Base-by-base conservation (phyloP, 164 flowering plant species). In the Berberis thunbergii region DNA sequence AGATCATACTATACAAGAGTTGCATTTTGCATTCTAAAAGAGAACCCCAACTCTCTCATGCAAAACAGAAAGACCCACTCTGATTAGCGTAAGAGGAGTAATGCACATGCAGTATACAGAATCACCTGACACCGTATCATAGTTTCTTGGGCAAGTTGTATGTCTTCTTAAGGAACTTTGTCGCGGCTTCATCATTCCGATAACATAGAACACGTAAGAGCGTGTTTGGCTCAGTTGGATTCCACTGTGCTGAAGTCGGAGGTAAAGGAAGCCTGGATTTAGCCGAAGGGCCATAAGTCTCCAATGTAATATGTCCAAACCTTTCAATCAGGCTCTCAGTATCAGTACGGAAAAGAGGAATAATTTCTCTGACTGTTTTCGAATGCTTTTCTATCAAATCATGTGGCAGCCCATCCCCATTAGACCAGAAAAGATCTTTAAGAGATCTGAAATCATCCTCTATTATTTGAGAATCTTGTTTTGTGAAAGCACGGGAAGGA, bases 361-460 rank as follows among this genome's bases (percentile, higher is more conserved):
- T 81, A 40, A 92, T 67, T 62, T 72, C 68, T 64, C 66, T 79
- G 1, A 77, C 80, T 3, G 74, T 70, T n/a, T 63, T 64, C 43
- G 98, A 83, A 26, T 48, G 65, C 73, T 77, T 88, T 6, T 83
- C 87, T 2, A 92, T 86, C 57, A 88, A 62, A 11, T 92, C 98
- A 48, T 69, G 64, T 0, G 97, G 91, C 69, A 92, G 68, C 53
- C 98, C 98, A 74, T 89, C 98, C 4, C 97, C 97, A 64, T 84
- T 80, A 26, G 93, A 78, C 85, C 95, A 84, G 73, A 77, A 92
- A 4, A 92, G 71, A 43, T 85, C 89, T 11, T 49, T 75, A 2
- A 92, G 84, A 61, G 71, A 67, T 77, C 77, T 78, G 49, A 92
- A 86, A 74, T 89, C 98, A 67, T 92, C 96, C 63, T 83, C 88